Evolutionary conservation across 2,329 filamentous ascomycete genomes (phyloP).

Genomic region (Corniculantispora saksenae): DNA sequence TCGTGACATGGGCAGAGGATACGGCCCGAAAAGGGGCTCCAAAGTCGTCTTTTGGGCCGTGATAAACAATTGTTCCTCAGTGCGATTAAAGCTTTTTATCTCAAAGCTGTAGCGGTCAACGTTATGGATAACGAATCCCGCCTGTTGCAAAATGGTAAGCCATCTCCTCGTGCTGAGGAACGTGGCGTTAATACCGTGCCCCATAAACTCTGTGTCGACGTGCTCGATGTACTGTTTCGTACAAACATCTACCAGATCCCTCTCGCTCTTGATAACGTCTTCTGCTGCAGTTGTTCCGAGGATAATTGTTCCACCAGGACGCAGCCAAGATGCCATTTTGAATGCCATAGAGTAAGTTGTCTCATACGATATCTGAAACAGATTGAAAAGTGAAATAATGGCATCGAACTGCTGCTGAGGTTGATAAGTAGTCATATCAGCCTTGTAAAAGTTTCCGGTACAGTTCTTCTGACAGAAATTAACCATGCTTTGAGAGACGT

Average conservation of each 20-base stretch:
- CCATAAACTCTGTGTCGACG: background rate
- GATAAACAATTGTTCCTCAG: background rate
- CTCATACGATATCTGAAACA: background rate
- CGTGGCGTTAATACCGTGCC: background rate
- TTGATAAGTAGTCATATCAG: background rate
- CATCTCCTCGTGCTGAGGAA: background rate
- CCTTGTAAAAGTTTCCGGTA: background rate
- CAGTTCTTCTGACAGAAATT: constrained; percentile 8
- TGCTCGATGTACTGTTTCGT: background rate
- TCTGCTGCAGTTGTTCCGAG: background rate
- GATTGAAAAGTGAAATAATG: background rate
- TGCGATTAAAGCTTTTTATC: background rate
- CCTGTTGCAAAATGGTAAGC: background rate
- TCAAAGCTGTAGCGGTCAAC: background rate
- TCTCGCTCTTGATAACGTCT: background rate
- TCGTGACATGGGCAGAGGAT: background rate
- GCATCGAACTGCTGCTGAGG: background rate
- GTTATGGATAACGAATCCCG: background rate
- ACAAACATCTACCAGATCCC: background rate
- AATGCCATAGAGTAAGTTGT: background rate
- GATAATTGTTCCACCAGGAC: background rate
- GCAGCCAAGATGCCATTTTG: constrained; percentile 9
- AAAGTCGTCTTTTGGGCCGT: background rate
- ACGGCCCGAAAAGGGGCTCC: background rate
- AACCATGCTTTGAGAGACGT: constrained; percentile 13